Base-by-base conservation (phyloP, 2,329 filamentous ascomycete species). In the Cephalotrichum gorgonifer region DNA sequence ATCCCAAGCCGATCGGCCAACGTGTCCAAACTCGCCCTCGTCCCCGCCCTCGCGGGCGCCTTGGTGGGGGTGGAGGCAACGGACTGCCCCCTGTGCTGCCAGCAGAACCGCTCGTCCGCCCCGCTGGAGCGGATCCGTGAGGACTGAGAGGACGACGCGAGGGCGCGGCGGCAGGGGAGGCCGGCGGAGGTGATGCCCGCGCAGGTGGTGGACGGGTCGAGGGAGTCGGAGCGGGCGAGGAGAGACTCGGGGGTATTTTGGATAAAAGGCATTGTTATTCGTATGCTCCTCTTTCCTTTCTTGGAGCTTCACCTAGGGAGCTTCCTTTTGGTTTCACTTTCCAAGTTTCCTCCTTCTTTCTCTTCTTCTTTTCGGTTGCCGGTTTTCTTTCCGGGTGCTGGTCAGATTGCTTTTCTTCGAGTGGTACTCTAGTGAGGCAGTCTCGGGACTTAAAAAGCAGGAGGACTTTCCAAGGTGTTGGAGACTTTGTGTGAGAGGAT, bases 61-160 rank as follows among this genome's bases (percentile, higher is more conserved):
- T 67, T 74, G 17, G 71, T 72, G 42, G 62, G 63, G 2, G 71
- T 62, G 8, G 73, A 72, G 50, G 63, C 58, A 55, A 62, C 60
- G 50, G 88, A 88, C 65, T 98, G 93, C 50, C 93, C 88, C 62
- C 87, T 90, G 70, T 98, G 93, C 64, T 96, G 89, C 85, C 87
- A 95, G 72, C 91, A 97, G 68, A 89, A 96, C 45, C 83, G 76
- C 6, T 53, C 56, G 22, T 58, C 25, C 12, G 23, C 20, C 2
- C 20, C 4, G 25, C 9, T 17, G 44, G 12, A 2, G n/a, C 20
- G 17, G 22, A 17, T 8, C 7, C 43, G 26, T 6, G 46, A 42
- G 15, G 39, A n/a, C 50, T 51, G 49, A 47, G 46, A 44, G 27
- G 41, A 5, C 28, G 45, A 62, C 63, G 69, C 9, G 77, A 66